Evolutionary conservation across 768 basidiomycete species (phyloP).

Genomic region (Hygrocybe punicea): DNA sequence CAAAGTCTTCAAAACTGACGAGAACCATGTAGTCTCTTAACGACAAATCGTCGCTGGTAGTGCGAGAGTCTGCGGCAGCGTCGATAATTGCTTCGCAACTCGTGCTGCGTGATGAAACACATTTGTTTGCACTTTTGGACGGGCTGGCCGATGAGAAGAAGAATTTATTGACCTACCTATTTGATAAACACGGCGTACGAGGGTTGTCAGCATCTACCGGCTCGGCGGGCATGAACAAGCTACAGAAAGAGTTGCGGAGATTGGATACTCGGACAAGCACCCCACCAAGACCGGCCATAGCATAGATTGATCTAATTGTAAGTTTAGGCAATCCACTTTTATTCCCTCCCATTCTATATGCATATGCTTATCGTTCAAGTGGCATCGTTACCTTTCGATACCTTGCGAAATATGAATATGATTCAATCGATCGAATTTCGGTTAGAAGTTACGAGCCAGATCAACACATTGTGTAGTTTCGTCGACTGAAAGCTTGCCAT

Average conservation of each 20-base stretch:
- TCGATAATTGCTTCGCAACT: conserved; percentile 82
- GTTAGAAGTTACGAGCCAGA: too few relatives aligned
- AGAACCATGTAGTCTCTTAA: conserved; percentile 55
- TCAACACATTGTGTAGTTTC: too few relatives aligned
- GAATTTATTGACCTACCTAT: conserved; percentile 83
- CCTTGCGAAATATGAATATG: too few relatives aligned
- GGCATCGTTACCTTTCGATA: not conserved
- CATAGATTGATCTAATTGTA: not conserved
- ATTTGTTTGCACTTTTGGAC: conserved; percentile 75
- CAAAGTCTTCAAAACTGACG: conserved; percentile 1
- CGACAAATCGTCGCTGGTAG: conserved; percentile 66
- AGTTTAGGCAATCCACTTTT: too few relatives aligned
- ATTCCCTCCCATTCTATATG: not conserved
- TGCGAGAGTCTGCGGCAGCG: conserved; percentile 80
- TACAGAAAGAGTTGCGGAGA: conserved; percentile 77
- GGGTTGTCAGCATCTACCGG: conserved; percentile 39
- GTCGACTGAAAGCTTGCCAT: too few relatives aligned
- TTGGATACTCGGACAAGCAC: conserved; percentile 78
- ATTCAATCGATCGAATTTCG: too few relatives aligned
- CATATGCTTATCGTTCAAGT: too few relatives aligned
- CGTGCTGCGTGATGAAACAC: conserved; percentile 77
- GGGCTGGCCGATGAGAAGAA: conserved; percentile 88
- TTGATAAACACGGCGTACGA: conserved; percentile 80
- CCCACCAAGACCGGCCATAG: conserved; percentile 43
- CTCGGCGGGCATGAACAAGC: conserved; percentile 57